Conservation (phyloP, 176 grass and related monocot genomes). For the Carex cristatella region DNA sequence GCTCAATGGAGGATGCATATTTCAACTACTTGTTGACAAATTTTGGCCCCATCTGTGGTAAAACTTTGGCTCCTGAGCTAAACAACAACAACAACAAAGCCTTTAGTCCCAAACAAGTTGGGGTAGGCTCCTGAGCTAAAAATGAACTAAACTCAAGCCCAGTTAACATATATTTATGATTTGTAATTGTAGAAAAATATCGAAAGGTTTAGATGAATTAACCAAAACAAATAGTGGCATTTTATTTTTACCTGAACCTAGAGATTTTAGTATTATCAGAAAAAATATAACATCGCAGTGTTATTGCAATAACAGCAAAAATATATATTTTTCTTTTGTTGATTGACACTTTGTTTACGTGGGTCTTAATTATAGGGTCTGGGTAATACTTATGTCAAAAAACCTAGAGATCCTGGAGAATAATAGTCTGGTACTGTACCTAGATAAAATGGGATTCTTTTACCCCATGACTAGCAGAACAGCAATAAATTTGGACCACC, state of each 20-base stretch:
- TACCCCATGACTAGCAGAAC: neutral
- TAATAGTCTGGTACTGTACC: neutral
- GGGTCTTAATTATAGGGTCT: neutral
- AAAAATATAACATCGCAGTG: neutral
- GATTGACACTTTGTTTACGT: neutral
- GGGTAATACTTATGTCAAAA: neutral
- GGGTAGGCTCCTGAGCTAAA: neutral
- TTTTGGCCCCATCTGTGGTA: neutral
- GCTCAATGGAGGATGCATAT: neutral
- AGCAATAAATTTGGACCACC: neutral
- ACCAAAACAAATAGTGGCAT: neutral
- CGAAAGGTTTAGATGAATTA: neutral
- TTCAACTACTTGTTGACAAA: neutral
- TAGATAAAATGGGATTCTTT: neutral
- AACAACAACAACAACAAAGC: neutral
- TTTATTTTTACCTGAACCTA: neutral
- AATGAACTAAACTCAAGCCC: neutral
- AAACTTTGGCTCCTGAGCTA: neutral
- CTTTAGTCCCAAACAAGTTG: too few species aligned
- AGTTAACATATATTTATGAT: neutral
- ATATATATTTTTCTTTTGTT: neutral
- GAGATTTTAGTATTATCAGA: neutral
- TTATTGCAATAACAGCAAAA: neutral
- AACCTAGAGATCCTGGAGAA: neutral
- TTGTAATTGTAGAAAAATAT: neutral